Evolutionary conservation across 192 early-diverging fungal genomes (phyloP).

Genomic region (Dimargaris cristalligena): DNA sequence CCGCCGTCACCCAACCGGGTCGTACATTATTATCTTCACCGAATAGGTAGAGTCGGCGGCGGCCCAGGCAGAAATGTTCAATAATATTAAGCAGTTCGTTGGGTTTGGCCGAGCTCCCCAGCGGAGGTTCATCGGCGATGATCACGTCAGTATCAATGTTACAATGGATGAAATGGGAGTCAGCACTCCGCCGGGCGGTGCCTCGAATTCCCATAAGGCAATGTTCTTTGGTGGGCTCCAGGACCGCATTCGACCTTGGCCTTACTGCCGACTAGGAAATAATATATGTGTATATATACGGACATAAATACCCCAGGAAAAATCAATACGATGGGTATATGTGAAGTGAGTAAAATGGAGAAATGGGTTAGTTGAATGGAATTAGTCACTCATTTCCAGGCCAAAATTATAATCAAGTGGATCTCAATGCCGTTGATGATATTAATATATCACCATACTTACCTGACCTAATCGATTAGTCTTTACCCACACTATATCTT

Average conservation of each 20-base stretch:
- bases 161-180: conserved; percentile 53
- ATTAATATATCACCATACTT: too few species aligned
- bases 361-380: too few species aligned
- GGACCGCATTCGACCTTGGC: conserved; percentile 20
- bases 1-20: conserved; percentile 44
- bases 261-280: too few species aligned
- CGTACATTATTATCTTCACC: conserved; percentile 39
- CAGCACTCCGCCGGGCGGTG: conserved; percentile 41
- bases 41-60: conserved; percentile 41
- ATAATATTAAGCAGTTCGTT: conserved; percentile 44
- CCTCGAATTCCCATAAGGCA: conserved; percentile 50
- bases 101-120: conserved; percentile 28
- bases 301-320: too few species aligned
- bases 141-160: conserved; percentile 54
- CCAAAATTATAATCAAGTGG: too few species aligned
- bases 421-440: too few species aligned
- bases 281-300: too few species aligned
- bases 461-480: conserved; percentile 34
- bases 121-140: conserved; percentile 35
- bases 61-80: conserved; percentile 47
- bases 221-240: conserved; percentile 44
- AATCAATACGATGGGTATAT: too few species aligned
- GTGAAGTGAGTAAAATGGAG: too few species aligned
- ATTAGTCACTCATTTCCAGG: too few species aligned
- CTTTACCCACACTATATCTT: conserved; percentile 51